Percentiles rank a stretch among this genome's conserved stretches.
These are phyloP conservation scores for Tricholoma flavovirens DNA, from an alignment of 768 basidiomycete genomes.

Conservation along the genomic window DNA sequence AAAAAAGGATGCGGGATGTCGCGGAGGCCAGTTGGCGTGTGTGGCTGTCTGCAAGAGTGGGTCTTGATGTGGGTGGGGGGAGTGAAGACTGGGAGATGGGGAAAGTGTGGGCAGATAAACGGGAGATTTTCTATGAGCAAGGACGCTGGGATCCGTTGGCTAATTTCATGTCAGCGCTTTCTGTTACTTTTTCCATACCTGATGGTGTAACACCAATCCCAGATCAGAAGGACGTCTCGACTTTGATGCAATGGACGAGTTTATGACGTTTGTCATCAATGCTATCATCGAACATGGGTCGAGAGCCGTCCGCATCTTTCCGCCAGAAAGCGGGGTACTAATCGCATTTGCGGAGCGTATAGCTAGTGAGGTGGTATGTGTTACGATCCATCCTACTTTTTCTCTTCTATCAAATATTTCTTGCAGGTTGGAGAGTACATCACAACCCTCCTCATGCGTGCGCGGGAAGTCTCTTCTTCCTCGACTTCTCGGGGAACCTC, in stretches of 20 bases:
- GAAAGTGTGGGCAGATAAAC: constrained; percentile 92
- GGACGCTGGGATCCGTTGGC: constrained; percentile 73
- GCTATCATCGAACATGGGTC: constrained; percentile 72
- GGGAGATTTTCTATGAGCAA: constrained; percentile 88
- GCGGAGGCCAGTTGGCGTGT: constrained; percentile 86
- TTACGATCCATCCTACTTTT: neutral
- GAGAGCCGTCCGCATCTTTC: constrained; percentile 82
- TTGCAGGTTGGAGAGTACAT: constrained; percentile 87
- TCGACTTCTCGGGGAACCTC: constrained; percentile 20
- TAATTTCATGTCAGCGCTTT: constrained; percentile 67
- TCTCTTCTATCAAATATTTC: constrained; percentile 4
- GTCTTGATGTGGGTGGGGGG: constrained; percentile 9
- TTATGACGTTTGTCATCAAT: constrained; percentile 64
- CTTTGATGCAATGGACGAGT: constrained; percentile 92
- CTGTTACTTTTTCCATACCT: neutral
- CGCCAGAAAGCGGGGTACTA: constrained; percentile 69
- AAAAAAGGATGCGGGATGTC: constrained; percentile 71
- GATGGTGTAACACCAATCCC: neutral
- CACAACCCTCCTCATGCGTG: constrained; percentile 65
- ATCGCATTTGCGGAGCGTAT: constrained; percentile 80
- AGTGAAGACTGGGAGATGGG: constrained; percentile 83
- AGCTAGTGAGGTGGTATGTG: constrained; percentile 74
- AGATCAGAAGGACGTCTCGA: constrained; percentile 60
- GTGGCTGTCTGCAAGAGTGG: constrained; percentile 34
- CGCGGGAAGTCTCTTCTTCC: constrained; percentile 50